Evolutionary conservation across 352 stramenopile species (phyloP).

Genomic region (Phytophthora chlamydospora): DNA sequence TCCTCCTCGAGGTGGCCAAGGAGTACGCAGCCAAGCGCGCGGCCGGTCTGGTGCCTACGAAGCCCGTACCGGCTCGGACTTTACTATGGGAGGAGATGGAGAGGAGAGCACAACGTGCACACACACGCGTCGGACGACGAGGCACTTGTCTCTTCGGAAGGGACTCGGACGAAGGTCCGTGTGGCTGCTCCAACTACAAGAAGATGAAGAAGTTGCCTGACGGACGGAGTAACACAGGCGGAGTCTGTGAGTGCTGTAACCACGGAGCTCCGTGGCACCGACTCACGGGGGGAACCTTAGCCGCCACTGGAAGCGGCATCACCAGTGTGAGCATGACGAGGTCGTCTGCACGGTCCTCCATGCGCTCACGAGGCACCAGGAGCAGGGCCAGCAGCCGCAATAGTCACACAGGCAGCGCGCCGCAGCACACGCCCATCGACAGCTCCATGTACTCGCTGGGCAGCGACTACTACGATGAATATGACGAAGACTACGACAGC

Average conservation of each 20-base stretch:
- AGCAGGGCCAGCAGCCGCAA: conserved; percentile 47
- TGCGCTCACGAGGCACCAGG: conserved; percentile 27
- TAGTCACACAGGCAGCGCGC: conserved; percentile 26
- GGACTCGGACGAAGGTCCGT: conserved; percentile 42
- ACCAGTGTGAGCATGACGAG: conserved; percentile 12
- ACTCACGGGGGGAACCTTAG: conserved; percentile 54
- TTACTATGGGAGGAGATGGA: conserved; percentile 86
- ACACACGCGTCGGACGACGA: conserved; percentile 40
- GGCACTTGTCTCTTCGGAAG: conserved; percentile 76
- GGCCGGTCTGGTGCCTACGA: conserved; percentile 71
- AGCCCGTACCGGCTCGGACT: conserved; percentile 71
- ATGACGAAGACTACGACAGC: conserved; percentile 50
- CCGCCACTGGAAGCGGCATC: conserved; percentile 26
- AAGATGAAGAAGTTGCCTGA: conserved; percentile 48
- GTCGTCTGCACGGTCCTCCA: conserved; percentile 15
- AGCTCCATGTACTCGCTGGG: conserved; percentile 43
- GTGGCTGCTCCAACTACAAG: conserved; percentile 67
- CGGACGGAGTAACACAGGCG: conserved; percentile 52
- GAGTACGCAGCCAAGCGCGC: conserved; percentile 84
- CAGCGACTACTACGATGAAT: conserved; percentile 55
- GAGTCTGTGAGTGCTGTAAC: conserved; percentile 71
- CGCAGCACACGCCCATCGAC: conserved; percentile 20
- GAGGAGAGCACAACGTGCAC: conserved; percentile 41
- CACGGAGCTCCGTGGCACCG: conserved; percentile 79
- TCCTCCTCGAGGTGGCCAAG: conserved; percentile 77